Conservation (phyloP, 1,284 basidiomycete species). For the Puccinia polysora region DNA sequence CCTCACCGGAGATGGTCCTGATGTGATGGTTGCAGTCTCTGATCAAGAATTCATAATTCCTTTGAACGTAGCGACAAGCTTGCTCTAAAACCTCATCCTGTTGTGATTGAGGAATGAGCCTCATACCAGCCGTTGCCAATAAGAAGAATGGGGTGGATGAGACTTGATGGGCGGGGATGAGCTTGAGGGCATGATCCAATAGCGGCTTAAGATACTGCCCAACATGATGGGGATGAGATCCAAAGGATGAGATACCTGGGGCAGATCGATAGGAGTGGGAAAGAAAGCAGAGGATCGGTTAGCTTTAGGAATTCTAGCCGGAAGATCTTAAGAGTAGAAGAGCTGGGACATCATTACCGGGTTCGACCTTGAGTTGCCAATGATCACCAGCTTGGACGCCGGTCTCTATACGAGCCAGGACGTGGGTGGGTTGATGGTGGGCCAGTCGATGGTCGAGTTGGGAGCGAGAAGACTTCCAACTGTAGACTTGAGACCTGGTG, state of each 20-base stretch:
- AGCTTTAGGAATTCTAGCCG: no score
- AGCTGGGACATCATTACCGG: constrained; percentile 62
- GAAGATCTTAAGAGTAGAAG: neutral
- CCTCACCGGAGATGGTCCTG: constrained; percentile 92
- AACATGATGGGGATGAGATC: constrained; percentile 65
- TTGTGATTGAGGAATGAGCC: constrained; percentile 67
- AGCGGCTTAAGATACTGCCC: constrained; percentile 73
- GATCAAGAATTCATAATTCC: constrained; percentile 70
- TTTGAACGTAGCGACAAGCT: constrained; percentile 71
- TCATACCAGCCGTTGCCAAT: constrained; percentile 96
- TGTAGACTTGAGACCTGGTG: constrained; percentile 92
- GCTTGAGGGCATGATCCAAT: constrained; percentile 71
- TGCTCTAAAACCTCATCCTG: constrained; percentile 69
- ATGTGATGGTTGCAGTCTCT: constrained; percentile 78
- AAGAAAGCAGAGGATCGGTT: no score
- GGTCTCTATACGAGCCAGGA: constrained; percentile 61
- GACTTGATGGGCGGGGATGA: constrained; percentile 79
- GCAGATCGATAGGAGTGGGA: neutral
- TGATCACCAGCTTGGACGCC: constrained; percentile 72
- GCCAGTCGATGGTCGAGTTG: constrained; percentile 17
- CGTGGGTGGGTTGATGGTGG: constrained; percentile 2
- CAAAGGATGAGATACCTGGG: constrained; percentile 81
- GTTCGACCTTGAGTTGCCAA: constrained; percentile 89
- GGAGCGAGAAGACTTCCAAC: constrained; percentile 69
- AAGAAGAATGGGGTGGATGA: constrained; percentile 83